Evolutionary conservation across 2,329 filamentous ascomycete genomes (phyloP), one percentile per base, ranked within the genome.

Genomic region (Teratosphaeria destructans): DNA sequence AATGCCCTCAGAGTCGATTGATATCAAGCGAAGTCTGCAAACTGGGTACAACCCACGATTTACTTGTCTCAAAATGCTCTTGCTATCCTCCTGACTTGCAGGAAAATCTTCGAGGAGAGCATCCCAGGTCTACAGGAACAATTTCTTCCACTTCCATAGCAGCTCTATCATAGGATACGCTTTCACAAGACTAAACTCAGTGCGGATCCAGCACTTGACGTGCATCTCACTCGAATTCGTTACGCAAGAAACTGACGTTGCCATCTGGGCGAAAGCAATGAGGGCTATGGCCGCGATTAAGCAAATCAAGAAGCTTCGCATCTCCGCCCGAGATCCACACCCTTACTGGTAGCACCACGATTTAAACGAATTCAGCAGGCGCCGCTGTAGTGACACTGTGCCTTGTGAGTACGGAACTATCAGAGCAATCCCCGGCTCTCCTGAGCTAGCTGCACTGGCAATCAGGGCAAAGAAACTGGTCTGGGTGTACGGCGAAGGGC

Each of bases 111-210:
- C 53, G 14, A 37, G 1, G 64, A 65, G 23, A 58, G 62, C 11
- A 57, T 62, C 61, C 59, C 60, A 3, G 32, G 64, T 64, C 59
- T 65, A 63, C n/a, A 12, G 19, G n/a, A 8, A 34, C 27, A 63
- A 65, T 52, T 26, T 16, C 34, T 65, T 65, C 55, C 43, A 57
- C 19, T 52, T 57, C 49, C n/a, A 37, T 19, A 1, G 39, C 26
- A 10, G 12, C 11, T 10, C 27, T 16, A 35, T 26, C 43, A 49
- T 49, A 5, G 2, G n/a, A 12, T n/a, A 19, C 43, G n/a, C 12
- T 3, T 16, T n/a, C 16, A 49, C 43, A 12, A 49, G 43, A 16
- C 43, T 49, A 5, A 16, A 12, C 43, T 5, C 14, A 3, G 43
- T 2, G 6, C 43, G 43, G n/a, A 4, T 19, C 5, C 43, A 47